Base-by-base conservation (phyloP, 345 rosid species). In the thale cress (Arabidopsis thaliana) region DNA sequence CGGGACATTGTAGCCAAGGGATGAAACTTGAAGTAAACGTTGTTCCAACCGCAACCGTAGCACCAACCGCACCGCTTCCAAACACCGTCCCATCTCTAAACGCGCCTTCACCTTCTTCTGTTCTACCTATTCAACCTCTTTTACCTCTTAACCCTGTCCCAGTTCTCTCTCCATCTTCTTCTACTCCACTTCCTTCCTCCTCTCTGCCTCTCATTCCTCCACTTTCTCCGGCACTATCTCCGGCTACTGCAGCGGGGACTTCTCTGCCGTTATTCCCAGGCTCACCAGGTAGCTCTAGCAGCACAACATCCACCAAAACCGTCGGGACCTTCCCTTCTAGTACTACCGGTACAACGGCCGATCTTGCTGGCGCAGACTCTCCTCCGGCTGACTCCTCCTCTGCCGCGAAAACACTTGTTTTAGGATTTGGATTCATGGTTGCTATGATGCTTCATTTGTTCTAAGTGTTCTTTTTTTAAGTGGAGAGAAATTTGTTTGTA, bases 1-100 rank as follows among this genome's bases (percentile, higher is more conserved):
- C 77, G 0, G 96, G 98, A 67, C 98, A 93, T 57, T 93, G 98
- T 69, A 14, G 10, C 28, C 74, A 36, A 66, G 98, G 98, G 34
- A 93, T 93, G 98, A 87, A 88, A 75, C 74, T 90, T 0, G 86
- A 87, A 45, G 82, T 90, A 37, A 79, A 86, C 71, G 79, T 82
- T 30, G 56, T 76, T 7, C 84, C 90, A 20, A 34, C 84, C 33
- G 49, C 83, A 45, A 66, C 55, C 24, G 52, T 81, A 7, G 67
- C 73, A 65, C 53, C 82, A 70, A 23, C 5, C 51, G 79, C 45
- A 49, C 72, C 76, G 8, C 68, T 71, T 48, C 72, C 72, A 78
- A 78, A 78, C 74, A 10, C 81, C 3, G 58, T 59, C 3, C 81
- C 77, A 32, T 36, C 78, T 41, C 58, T 67, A 51, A 72, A 65